Base-by-base conservation (phyloP, 345 rosid genomes). In the Eucalyptus tenuipes region DNA sequence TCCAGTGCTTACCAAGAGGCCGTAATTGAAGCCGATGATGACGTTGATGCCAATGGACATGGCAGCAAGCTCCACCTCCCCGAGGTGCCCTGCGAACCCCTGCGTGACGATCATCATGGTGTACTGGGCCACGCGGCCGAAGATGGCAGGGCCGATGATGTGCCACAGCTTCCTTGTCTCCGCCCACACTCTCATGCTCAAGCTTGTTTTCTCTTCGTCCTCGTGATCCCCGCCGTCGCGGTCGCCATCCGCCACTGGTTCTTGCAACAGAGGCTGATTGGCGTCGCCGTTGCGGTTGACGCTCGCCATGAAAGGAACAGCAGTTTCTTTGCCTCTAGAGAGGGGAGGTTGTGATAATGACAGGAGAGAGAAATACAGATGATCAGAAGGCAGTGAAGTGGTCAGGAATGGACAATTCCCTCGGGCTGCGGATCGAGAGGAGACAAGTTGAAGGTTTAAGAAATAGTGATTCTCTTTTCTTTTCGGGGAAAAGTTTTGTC, bases 121-220 rank as follows among this genome's bases (percentile, higher is more conserved):
- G 89, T 87, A 93, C 29, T 92, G 80, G 49, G 92, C 90, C 45
- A 92, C 49, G 24, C 94, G 91, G 90, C 91, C 89, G 52, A 93
- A 90, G 59, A 93, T 92, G 86, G 94, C 90, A 1, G 94, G 94
- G 5, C 93, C 94, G 3, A 92, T 92, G 86, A 92, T 91, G 75
- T 89, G 75, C 94, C 93, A 93, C 53, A 93, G 91, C 90, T 91
- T 93, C 92, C 88, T 88, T 4, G 93, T 91, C 86, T 93, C 99
- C 13, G 75, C 87, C 93, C 96, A 93, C 45, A 91, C 79, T 86
- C 93, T 94, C 85, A n/a, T 24, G 48, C 37, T 64, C n/a, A 53
- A 24, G 52, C 55, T 42, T 20, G 37, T 31, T 9, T 22, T 55
- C 27, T 50, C 53, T 50, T 85, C 88, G 5, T 53, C 57, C 1